Percentiles rank a stretch among this genome's conserved stretches.
phyloP scores from a whole-genome alignment of 768 basidiomycete species.

The Lactarius evosmus region DNA sequence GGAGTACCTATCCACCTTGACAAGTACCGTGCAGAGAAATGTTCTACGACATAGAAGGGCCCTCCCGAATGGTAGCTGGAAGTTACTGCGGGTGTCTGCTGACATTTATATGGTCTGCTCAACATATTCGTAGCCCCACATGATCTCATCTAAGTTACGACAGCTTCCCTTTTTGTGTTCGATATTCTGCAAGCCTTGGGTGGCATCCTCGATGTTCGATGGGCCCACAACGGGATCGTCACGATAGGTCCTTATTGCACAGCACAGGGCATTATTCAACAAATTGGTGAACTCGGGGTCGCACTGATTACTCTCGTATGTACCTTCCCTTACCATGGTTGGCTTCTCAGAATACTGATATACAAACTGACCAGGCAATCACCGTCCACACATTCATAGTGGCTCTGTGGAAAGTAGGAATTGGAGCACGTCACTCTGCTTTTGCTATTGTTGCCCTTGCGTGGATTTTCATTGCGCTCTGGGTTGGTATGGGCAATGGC shows the following conservation, averaged over 20 bases:
- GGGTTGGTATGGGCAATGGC: slow-evolving; percentile 37
- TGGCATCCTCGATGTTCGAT: slow-evolving; percentile 38
- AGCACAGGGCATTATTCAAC: slow-evolving; percentile 41
- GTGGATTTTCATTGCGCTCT: slow-evolving; percentile 32
- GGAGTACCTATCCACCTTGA: background rate
- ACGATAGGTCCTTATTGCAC: slow-evolving; percentile 37
- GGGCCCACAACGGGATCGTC: slow-evolving; percentile 38
- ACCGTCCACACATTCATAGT: slow-evolving; percentile 41
- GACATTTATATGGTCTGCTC: slow-evolving; percentile 42
- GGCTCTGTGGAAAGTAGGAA: slow-evolving; percentile 38
- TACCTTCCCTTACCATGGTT: background rate
- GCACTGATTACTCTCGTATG: slow-evolving; percentile 43
- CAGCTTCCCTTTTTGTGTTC: slow-evolving; percentile 32
- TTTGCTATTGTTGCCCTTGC: slow-evolving; percentile 11
- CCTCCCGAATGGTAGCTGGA: slow-evolving; percentile 11
- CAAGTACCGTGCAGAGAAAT: slow-evolving; percentile 17
- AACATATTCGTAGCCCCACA: background rate
- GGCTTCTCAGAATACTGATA: slow-evolving; percentile 27
- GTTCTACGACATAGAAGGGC: slow-evolving; percentile 5
- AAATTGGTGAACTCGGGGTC: slow-evolving; percentile 43
- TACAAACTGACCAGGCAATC: slow-evolving; percentile 30
- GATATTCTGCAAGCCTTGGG: slow-evolving; percentile 42
- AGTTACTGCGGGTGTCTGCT: slow-evolving; percentile 37
- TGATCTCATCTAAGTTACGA: slow-evolving; percentile 19
- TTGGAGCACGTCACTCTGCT: slow-evolving; percentile 32